These are phyloP conservation scores for Vachellia collinsii DNA, from an alignment of 306 rosid species.

Conservation along the genomic window DNA sequence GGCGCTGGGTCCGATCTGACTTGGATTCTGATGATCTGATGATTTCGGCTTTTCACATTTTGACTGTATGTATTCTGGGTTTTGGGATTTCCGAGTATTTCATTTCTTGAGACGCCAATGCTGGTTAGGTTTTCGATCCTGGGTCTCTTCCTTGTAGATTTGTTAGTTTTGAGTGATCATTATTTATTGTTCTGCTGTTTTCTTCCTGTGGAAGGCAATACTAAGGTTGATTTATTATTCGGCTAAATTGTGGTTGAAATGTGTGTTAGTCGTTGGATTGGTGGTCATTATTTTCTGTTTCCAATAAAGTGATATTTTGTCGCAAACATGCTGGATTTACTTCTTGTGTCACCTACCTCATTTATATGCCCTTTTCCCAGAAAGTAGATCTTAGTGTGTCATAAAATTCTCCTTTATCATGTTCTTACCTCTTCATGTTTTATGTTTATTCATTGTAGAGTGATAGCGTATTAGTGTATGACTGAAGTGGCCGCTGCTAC, in stretches of 20 bases:
- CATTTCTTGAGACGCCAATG: background rate
- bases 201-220: background rate
- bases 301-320: background rate
- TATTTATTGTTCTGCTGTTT: background rate
- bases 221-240: background rate
- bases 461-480: background rate
- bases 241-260: background rate
- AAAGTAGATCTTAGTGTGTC: background rate
- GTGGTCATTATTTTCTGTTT: background rate
- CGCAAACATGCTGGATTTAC: background rate
- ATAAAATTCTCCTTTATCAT: background rate
- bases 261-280: background rate
- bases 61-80: background rate
- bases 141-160: constrained; percentile 6
- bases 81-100: background rate
- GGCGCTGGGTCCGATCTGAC: constrained; percentile 27
- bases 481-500: background rate
- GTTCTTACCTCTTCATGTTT: background rate
- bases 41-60: background rate
- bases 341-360: background rate
- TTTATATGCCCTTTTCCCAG: background rate
- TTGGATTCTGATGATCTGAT: background rate
- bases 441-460: background rate
- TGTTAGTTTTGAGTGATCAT: background rate
- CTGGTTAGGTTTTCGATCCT: constrained; percentile 29